Conservation (phyloP, 345 rosid genomes). For the Microthlaspi erraticum region DNA sequence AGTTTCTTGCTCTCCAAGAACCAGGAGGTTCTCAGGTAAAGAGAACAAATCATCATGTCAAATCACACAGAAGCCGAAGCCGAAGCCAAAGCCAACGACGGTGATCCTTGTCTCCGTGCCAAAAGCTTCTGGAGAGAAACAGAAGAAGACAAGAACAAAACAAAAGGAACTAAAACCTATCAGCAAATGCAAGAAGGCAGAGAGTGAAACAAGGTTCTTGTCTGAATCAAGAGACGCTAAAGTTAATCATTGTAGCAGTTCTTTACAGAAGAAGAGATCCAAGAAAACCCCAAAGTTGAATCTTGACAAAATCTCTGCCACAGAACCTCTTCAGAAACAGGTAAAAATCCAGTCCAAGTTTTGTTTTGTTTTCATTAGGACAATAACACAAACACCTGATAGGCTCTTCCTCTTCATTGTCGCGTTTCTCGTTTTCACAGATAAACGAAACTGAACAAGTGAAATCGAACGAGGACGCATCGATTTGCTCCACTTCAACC, state of each 20-base stretch:
- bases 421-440: background rate
- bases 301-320: slow-evolving; percentile 38
- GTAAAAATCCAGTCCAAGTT: slow-evolving; percentile 40
- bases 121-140: slow-evolving; percentile 34
- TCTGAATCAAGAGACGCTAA: slow-evolving; percentile 49
- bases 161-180: slow-evolving; percentile 36
- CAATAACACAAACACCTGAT: slow-evolving; percentile 7
- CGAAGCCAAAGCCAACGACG: slow-evolving; percentile 34
- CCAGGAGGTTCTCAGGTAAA: slow-evolving; percentile 57
- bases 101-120: slow-evolving; percentile 21
- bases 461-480: slow-evolving; percentile 54
- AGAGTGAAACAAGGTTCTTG: slow-evolving; percentile 43
- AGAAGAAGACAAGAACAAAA: slow-evolving; percentile 38
- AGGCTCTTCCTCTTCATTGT: background rate
- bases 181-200: slow-evolving; percentile 47
- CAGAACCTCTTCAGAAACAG: slow-evolving; percentile 57
- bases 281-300: slow-evolving; percentile 23
- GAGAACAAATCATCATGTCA: slow-evolving; percentile 45
- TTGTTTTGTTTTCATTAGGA: background rate
- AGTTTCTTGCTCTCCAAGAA: slow-evolving; percentile 63
- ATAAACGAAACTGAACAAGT: slow-evolving; percentile 34
- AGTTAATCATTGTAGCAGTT: slow-evolving; percentile 16
- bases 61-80: slow-evolving; percentile 19
- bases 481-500: slow-evolving; percentile 50
- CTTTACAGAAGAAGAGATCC: slow-evolving; percentile 58